Conservation (phyloP, 1,284 basidiomycete species). For the Boletus mariae region DNA sequence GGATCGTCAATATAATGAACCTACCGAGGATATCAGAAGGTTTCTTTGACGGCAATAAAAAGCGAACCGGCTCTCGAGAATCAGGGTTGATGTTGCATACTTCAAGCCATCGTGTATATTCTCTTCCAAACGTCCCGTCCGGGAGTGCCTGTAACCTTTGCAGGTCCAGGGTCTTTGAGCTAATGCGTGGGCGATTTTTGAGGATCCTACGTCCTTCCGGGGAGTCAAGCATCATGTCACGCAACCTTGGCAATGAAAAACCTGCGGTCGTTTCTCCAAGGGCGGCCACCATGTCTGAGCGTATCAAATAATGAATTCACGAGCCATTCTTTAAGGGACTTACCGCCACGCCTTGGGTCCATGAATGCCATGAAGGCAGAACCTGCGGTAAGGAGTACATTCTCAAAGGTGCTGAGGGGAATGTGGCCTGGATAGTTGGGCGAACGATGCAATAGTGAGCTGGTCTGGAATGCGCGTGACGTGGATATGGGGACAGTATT, state of each 20-base stretch:
- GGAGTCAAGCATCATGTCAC: slow-evolving; percentile 77
- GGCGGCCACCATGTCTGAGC: slow-evolving; percentile 86
- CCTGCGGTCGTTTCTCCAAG: slow-evolving; percentile 89
- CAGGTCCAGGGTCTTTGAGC: slow-evolving; percentile 76
- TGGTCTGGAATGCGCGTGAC: slow-evolving; percentile 13
- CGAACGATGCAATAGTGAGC: slow-evolving; percentile 16
- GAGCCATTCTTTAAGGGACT: slow-evolving; percentile 29
- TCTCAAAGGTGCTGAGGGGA: slow-evolving; percentile 78
- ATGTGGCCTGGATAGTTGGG: slow-evolving; percentile 76
- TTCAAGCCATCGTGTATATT: slow-evolving; percentile 91
- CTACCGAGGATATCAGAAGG: slow-evolving; percentile 39
- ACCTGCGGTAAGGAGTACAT: slow-evolving; percentile 82
- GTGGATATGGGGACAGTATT: background rate
- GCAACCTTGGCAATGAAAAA: slow-evolving; percentile 74
- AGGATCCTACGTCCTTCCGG: slow-evolving; percentile 82
- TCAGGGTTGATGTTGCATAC: slow-evolving; percentile 93
- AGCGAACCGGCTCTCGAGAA: slow-evolving; percentile 81
- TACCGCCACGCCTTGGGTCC: slow-evolving; percentile 84
- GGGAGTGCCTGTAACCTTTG: slow-evolving; percentile 61
- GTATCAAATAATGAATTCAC: background rate
- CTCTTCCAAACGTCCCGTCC: slow-evolving; percentile 81
- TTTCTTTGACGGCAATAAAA: background rate
- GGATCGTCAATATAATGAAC: slow-evolving; percentile 93
- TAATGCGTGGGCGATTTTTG: slow-evolving; percentile 80
- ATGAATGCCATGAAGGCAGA: slow-evolving; percentile 81